Percentiles rank a stretch among this genome's conserved stretches.
phyloP scores from a whole-genome alignment of 2,329 filamentous ascomycete species.

The Hirsutella rhossiliensis region DNA sequence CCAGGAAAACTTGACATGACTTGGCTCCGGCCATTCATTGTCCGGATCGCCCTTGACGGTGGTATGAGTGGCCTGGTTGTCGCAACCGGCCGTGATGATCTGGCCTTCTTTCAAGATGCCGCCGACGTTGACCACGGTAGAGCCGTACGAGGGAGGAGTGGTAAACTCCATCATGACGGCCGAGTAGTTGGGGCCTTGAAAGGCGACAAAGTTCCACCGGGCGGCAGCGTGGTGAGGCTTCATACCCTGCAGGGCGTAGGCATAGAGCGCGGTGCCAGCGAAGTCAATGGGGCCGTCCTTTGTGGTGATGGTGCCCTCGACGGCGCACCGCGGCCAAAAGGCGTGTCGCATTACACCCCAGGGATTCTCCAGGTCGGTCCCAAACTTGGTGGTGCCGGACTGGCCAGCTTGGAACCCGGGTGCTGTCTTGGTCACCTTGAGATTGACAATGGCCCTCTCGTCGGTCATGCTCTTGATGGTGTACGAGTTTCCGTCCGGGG shows the following conservation, averaged over 20 bases:
- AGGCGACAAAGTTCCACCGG: constrained; percentile 87
- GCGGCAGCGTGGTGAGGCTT: constrained; percentile 94
- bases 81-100: constrained; percentile 60
- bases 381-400: constrained; percentile 73
- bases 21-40: constrained; percentile 84
- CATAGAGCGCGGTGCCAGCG: constrained; percentile 66
- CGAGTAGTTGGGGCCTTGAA: constrained; percentile 77
- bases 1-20: constrained; percentile 65
- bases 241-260: constrained; percentile 90
- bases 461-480: constrained; percentile 86
- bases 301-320: constrained; percentile 76
- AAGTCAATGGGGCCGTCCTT: constrained; percentile 72
- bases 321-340: constrained; percentile 83
- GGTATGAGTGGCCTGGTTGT: constrained; percentile 56
- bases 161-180: constrained; percentile 93
- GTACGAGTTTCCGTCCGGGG: constrained; percentile 71
- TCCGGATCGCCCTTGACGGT: constrained; percentile 59
- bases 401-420: constrained; percentile 80
- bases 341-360: constrained; percentile 89
- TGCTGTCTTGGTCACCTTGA: constrained; percentile 63
- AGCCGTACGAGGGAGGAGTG: constrained; percentile 85
- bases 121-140: constrained; percentile 71
- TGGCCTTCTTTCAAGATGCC: constrained; percentile 71
- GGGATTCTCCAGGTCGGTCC: constrained; percentile 72
- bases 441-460: constrained; percentile 67